Base-by-base conservation (phyloP, 2,329 filamentous ascomycete genomes). In the Leptographium flavum region DNA sequence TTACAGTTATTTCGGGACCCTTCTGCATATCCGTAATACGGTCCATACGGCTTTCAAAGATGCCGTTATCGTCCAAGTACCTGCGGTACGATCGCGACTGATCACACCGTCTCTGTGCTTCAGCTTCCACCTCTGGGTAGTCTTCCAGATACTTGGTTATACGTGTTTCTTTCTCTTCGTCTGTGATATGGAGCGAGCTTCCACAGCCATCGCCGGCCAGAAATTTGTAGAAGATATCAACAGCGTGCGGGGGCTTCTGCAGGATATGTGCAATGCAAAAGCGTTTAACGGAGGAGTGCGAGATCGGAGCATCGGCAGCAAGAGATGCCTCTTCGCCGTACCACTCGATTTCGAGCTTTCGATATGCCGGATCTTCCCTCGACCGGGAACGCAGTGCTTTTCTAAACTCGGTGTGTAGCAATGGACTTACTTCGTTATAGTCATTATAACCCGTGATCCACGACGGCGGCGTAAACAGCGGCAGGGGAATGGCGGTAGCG, bases 371-470 rank as follows among this genome's bases (percentile, higher is more conserved):
- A 8, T 19, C 13, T 9, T 19, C 32, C 3, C 32, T 11, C 1
- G 32, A 27, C 11, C 32, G 31, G 31, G 25, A 5, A 17, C 27
- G 39, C 32, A 46, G 32, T 5, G 33, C 44, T 27, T 32, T 4
- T 23, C 32, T 27, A 25, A 46, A 42, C 14, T 42, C 44, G 25
- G 39, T 17, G 33, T 46, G 44, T 10, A 42, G n/a, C 25, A 22
- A 13, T 10, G 30, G 30, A 33, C 27, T 33, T 17, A 22, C 32
- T 23, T 33, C n/a, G 15, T 32, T 37, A 13, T 25, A n/a, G 23
- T 33, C 25, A 23, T 42, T 25, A 27, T 42, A 32, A 7, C 52
- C 51, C 27, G 49, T 48, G 17, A 55, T 46, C 50, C 50, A 52
- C 25, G 45, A 45, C 38, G 50, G 50, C 27, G 50, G 50, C 19